Percentiles rank a stretch among this genome's conserved stretches.
phyloP scores from a whole-genome alignment of 768 basidiomycete species.

The Podaxis carcinomalis region DNA sequence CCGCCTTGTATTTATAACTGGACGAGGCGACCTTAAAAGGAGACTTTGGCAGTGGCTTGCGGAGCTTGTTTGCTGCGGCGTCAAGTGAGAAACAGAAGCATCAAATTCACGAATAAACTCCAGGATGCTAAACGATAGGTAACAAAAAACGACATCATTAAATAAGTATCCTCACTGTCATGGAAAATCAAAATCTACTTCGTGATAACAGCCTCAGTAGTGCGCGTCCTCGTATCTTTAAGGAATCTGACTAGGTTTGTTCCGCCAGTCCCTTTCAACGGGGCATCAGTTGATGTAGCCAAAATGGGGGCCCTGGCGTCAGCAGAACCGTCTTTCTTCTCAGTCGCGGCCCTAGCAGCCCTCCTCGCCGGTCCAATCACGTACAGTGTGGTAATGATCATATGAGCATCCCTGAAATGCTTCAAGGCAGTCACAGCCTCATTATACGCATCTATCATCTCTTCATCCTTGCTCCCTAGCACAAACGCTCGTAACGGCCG shows the following conservation, averaged over 20 bases:
- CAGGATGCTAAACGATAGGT: too few species aligned
- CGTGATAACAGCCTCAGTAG: conserved; percentile 39
- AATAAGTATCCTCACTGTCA: background rate
- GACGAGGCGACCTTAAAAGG: too few species aligned
- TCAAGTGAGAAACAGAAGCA: too few species aligned
- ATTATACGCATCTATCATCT: conserved; percentile 59
- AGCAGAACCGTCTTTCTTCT: conserved; percentile 11
- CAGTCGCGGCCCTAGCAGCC: conserved; percentile 22
- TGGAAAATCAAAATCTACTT: background rate
- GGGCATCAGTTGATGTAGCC: conserved; percentile 12
- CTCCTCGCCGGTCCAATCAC: conserved; percentile 69
- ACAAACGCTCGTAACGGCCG: conserved; percentile 64
- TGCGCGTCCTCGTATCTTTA: conserved; percentile 70
- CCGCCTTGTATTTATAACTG: too few species aligned
- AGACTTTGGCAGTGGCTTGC: too few species aligned
- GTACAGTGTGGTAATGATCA: conserved; percentile 72
- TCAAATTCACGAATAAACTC: too few species aligned
- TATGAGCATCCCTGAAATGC: conserved; percentile 74
- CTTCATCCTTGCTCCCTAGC: conserved; percentile 22
- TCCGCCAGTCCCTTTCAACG: conserved; percentile 74
- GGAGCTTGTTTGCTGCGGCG: too few species aligned
- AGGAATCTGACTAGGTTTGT: conserved; percentile 75
- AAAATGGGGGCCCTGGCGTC: conserved; percentile 12
- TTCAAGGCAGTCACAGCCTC: conserved; percentile 62
- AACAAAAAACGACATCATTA: background rate